Percentiles rank a stretch among this genome's conserved stretches.
phyloP scores from a whole-genome alignment of 2,329 filamentous ascomycete species.

The Fusarium incarnatum region DNA sequence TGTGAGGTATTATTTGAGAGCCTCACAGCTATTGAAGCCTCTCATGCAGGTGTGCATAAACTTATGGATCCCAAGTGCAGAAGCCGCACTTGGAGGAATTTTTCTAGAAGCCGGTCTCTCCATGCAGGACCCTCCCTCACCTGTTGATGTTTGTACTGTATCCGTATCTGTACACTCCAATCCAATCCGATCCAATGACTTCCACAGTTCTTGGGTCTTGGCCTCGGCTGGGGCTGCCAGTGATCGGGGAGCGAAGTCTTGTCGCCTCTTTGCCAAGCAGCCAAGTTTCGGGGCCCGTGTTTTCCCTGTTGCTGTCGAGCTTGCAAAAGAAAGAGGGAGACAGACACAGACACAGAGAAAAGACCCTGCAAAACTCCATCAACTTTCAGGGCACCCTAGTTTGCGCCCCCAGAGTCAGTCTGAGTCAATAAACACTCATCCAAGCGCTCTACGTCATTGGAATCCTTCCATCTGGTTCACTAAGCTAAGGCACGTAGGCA shows the following conservation, averaged over 20 bases:
- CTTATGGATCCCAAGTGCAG: conserved; percentile 20
- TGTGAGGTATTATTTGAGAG: conserved; percentile 27
- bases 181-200: conserved; percentile 16
- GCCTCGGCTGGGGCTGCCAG: conserved; percentile 23
- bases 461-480: conserved; percentile 20
- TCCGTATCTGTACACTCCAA: background rate
- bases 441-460: conserved; percentile 43
- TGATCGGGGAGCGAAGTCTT: conserved; percentile 36
- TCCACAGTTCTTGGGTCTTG: conserved; percentile 8
- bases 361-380: conserved; percentile 19
- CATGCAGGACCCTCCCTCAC: conserved; percentile 22
- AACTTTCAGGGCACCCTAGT: conserved; percentile 40
- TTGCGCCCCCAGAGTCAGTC: conserved; percentile 37
- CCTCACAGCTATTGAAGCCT: conserved; percentile 25
- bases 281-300: conserved; percentile 36
- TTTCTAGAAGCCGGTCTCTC: conserved; percentile 44
- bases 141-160: background rate
- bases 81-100: conserved; percentile 40
- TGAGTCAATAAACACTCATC: conserved; percentile 16
- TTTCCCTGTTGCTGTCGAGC: conserved; percentile 25
- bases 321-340: background rate
- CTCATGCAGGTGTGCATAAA: conserved; percentile 33
- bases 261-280: conserved; percentile 33
- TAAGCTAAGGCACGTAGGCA: background rate
- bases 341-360: background rate